Conservation (phyloP, 495 filamentous ascomycete genomes). For the Trichoderma gamsii region DNA sequence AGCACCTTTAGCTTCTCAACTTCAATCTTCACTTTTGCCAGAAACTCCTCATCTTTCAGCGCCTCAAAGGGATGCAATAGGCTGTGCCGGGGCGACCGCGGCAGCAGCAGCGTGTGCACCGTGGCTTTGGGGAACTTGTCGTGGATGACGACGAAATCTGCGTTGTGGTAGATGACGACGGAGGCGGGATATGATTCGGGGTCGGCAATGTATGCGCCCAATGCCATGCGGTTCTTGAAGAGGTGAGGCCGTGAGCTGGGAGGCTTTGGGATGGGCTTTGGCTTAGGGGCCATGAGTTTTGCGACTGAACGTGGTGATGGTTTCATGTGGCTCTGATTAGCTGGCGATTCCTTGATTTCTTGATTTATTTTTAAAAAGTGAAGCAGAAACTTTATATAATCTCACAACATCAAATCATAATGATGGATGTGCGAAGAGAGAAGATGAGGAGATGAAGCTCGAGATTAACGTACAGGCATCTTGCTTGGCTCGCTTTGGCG, state of each 20-base stretch:
- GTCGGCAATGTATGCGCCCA: conserved; percentile 65
- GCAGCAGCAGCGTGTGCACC: conserved; percentile 81
- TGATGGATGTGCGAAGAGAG: too few relatives aligned
- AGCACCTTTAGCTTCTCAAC: conserved; percentile 53
- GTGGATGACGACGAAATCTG: conserved; percentile 70
- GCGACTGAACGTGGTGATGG: neutral
- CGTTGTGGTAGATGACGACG: conserved; percentile 62
- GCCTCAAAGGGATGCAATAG: conserved; percentile 71
- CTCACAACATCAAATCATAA: too few relatives aligned
- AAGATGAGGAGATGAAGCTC: neutral
- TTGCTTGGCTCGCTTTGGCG: neutral
- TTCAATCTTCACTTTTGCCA: conserved; percentile 56
- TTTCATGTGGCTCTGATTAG: neutral
- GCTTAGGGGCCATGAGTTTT: conserved; percentile 16
- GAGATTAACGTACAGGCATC: neutral
- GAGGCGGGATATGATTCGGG: conserved; percentile 56
- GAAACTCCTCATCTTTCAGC: conserved; percentile 64
- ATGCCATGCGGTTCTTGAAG: conserved; percentile 50
- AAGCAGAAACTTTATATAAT: too few relatives aligned
- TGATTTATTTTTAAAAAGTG: too few relatives aligned
- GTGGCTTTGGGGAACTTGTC: conserved; percentile 82
- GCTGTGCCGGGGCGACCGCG: conserved; percentile 58
- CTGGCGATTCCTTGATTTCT: too few relatives aligned
- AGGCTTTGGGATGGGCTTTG: neutral
- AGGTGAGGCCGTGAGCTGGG: conserved; percentile 13